phyloP scores from a whole-genome alignment of 768 basidiomycete species.

The Suillus paluster region DNA sequence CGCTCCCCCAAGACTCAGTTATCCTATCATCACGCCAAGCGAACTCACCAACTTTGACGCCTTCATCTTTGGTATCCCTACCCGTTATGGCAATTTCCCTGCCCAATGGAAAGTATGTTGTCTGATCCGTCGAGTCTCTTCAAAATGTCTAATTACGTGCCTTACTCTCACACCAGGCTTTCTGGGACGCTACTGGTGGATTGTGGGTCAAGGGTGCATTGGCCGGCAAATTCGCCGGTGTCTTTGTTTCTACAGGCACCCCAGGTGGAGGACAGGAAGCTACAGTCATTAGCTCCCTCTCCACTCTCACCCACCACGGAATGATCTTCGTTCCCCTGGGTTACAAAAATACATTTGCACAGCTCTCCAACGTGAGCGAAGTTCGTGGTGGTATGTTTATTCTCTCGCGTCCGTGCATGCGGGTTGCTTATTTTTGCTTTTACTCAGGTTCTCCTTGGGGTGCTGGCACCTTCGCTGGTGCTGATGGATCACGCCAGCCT shows the following conservation, averaged over 20 bases:
- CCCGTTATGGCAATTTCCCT: constrained; percentile 81
- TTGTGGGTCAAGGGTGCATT: constrained; percentile 66
- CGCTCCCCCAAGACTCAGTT: constrained; percentile 71
- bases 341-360: constrained; percentile 52
- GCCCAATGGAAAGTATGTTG: constrained; percentile 75
- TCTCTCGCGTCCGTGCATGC: neutral
- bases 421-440: constrained; percentile 7
- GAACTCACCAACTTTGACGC: constrained; percentile 67
- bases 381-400: constrained; percentile 59
- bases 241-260: constrained; percentile 76
- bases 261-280: constrained; percentile 83
- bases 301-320: constrained; percentile 73
- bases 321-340: constrained; percentile 76
- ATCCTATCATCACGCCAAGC: constrained; percentile 65
- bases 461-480: constrained; percentile 63
- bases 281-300: constrained; percentile 55
- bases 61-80: constrained; percentile 77
- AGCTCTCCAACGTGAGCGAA: constrained; percentile 48
- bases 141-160: constrained; percentile 12
- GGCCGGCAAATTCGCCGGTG: constrained; percentile 73
- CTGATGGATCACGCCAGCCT: constrained; percentile 52
- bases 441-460: constrained; percentile 74
- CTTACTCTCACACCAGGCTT: constrained; percentile 43
- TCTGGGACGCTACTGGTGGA: constrained; percentile 78
- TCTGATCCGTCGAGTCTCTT: constrained; percentile 13